phyloP scores from a whole-genome alignment of 768 basidiomycete genomes.

The Phylloporus scabripes region DNA sequence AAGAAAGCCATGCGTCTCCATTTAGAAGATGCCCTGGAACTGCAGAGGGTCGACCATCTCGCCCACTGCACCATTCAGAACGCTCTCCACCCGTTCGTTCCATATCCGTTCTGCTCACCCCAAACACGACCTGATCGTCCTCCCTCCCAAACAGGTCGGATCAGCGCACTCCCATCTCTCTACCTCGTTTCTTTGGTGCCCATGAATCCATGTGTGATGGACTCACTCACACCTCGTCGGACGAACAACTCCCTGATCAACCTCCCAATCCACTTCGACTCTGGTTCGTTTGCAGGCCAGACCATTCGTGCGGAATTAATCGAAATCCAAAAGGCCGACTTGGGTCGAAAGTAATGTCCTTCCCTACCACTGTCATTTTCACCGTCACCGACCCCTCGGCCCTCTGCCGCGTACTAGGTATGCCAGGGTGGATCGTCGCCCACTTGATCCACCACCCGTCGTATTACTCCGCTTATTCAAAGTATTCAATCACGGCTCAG shows the following conservation, averaged over 20 bases:
- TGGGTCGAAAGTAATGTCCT: slow-evolving; percentile 58
- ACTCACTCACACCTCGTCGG: slow-evolving; percentile 19
- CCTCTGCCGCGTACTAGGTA: slow-evolving; percentile 33
- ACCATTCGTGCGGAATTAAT: slow-evolving; percentile 49
- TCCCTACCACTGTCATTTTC: not conserved
- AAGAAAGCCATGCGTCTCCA: slow-evolving; percentile 15
- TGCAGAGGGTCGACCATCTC: not conserved
- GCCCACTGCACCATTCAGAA: not conserved
- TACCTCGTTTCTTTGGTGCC: not conserved
- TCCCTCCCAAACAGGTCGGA: slow-evolving; percentile 3
- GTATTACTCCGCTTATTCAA: slow-evolving; percentile 49
- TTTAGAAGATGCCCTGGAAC: slow-evolving; percentile 19
- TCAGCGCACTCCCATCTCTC: slow-evolving; percentile 1
- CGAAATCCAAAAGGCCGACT: slow-evolving; percentile 62
- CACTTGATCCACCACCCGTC: slow-evolving; percentile 64
- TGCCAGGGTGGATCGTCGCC: slow-evolving; percentile 58
- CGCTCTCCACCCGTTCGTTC: not conserved
- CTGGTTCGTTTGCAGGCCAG: slow-evolving; percentile 57
- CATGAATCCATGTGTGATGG: slow-evolving; percentile 18
- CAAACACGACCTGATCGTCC: slow-evolving; percentile 15
- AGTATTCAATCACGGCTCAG: slow-evolving; percentile 37
- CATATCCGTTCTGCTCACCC: slow-evolving; percentile 10
- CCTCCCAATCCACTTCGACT: slow-evolving; percentile 47
- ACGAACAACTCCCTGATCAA: slow-evolving; percentile 27
- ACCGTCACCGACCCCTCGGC: slow-evolving; percentile 4